A percentile compares a stretch with the other conserved stretches of the same genome.
Conservation (phyloP, 306 rosid species). For the Lathyrus tuberosus region DNA sequence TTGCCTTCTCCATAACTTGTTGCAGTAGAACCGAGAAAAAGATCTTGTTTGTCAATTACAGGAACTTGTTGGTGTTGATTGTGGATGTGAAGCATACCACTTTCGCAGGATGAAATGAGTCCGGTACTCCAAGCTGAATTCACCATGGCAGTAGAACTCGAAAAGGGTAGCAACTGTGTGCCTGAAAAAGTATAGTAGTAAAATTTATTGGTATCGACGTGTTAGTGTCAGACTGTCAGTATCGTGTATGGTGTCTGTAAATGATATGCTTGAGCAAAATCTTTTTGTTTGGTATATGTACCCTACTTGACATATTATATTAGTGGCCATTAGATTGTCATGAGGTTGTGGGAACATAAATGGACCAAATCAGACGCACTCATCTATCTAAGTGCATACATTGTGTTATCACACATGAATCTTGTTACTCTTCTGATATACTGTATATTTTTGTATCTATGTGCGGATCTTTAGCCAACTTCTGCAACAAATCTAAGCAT, state of each 20-base stretch:
- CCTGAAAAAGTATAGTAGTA: constrained; percentile 52
- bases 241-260: too few species aligned
- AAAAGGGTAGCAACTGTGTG: constrained; percentile 63
- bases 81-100: constrained; percentile 52
- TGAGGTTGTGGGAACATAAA: constrained; percentile 34
- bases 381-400: constrained; percentile 25
- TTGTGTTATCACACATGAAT: constrained; percentile 22
- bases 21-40: constrained; percentile 50
- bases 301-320: constrained; percentile 25
- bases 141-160: constrained; percentile 52
- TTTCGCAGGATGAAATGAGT: constrained; percentile 48
- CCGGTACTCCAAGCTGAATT: constrained; percentile 59
- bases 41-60: constrained; percentile 51
- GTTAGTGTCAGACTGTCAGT: too few species aligned
- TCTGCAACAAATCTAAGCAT: constrained; percentile 39
- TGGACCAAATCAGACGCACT: constrained; percentile 45
- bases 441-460: constrained; percentile 34
- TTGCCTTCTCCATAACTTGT: constrained; percentile 41
- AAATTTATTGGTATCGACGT: neutral
- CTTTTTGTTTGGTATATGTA: constrained; percentile 1
- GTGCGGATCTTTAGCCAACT: constrained; percentile 31
- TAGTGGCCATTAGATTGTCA: constrained; percentile 54
- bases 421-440: constrained; percentile 27
- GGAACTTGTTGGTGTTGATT: constrained; percentile 44
- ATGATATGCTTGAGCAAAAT: neutral